Base-by-base conservation (phyloP, 345 rosid species). In the Syzygium jambos region DNA sequence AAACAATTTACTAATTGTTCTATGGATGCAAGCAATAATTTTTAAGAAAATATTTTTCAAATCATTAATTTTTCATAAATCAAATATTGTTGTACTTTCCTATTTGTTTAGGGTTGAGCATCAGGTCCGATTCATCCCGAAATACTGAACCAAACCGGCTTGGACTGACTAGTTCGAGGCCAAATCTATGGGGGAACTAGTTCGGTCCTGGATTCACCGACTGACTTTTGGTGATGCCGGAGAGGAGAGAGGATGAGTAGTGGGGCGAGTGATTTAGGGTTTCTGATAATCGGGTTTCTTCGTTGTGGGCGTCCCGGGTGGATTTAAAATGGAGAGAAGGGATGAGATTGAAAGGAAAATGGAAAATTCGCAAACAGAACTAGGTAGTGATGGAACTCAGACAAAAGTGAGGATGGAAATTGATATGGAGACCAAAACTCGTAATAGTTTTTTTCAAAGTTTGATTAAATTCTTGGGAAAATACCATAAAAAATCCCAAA, bases 291-390 rank as follows among this genome's bases (percentile, higher is more conserved):
- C 17, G 9, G 4, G 22, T 68, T 16, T 65, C 1, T 1, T 8
- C 46, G 9, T 16, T 0, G 22, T 65, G 23, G 0, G 0, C n/a
- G 19, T 16, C 23, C 9, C 0, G 0, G 6, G 46, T 17, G 23
- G 2, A 68, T 34, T 68, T 17, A 23, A 23, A 34, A 34, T 17
- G 19, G 25, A 30, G 2, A 34, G 46, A 68, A 30, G 5, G 25
- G 25, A 34, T 0, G 4, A 34, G 19, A 34, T 73, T 41, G 27
- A 38, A 19, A 19, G 25, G 0, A 34, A 34, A 68, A 17, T 34
- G 25, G 38, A 2, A 73, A 73, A 73, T 73, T 34, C 2, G 46
- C 46, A 43, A 6, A 43, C 46, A 43, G 7, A 43, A 43, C 46
- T 43, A 43, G 46, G 6, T 5, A 43, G 46, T 43, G 46, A 43